A percentile compares a stretch with the other conserved stretches of the same genome.
Conservation (phyloP, 371 early-diverging fungal genomes). For the Blyttiomyces sp. region DNA sequence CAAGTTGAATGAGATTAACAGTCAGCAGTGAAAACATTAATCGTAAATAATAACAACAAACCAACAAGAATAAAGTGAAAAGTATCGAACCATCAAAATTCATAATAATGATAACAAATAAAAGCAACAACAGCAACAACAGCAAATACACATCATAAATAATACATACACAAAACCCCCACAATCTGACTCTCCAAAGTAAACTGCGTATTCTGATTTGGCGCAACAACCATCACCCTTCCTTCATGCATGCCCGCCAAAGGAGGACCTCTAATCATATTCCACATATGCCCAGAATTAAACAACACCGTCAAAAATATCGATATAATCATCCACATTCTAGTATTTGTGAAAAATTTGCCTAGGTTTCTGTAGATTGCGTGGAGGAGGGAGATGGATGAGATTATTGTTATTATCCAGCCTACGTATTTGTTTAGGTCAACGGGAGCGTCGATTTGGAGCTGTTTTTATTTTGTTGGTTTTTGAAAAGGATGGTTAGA, state of each 20-base stretch:
- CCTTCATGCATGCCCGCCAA: conserved; percentile 61
- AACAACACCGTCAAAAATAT: conserved; percentile 56
- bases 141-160: no score
- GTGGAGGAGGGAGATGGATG: not conserved
- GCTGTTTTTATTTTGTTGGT: no score
- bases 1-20: not conserved
- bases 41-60: no score
- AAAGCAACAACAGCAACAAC: no score
- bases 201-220: conserved; percentile 73
- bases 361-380: not conserved
- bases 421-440: not conserved
- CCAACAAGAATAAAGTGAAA: no score
- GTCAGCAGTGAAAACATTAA: no score
- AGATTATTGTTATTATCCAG: not conserved
- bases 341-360: not conserved
- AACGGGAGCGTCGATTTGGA: not conserved
- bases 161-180: conserved; percentile 68
- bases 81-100: no score
- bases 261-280: conserved; percentile 76
- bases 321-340: not conserved
- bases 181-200: conserved; percentile 76
- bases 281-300: conserved; percentile 89
- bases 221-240: conserved; percentile 61
- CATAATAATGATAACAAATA: no score
- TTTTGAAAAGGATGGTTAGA: no score